phyloP scores from a whole-genome alignment of 2,329 filamentous ascomycete genomes.

The Penicillium sp. region DNA sequence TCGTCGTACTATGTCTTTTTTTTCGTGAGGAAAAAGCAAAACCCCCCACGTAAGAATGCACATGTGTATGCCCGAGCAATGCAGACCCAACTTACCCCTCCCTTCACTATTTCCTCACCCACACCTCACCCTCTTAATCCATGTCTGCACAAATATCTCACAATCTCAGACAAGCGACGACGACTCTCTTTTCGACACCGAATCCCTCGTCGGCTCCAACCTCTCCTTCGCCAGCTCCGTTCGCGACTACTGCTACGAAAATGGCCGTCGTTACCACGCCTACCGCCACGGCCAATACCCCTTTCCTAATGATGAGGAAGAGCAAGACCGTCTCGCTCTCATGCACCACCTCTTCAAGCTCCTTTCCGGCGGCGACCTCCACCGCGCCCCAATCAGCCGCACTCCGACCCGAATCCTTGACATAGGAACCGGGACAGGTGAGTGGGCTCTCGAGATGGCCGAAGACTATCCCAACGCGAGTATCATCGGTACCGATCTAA shows the following conservation, averaged over 20 bases:
- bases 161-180: conserved; percentile 33
- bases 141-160: not conserved
- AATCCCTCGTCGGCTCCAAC: conserved; percentile 41
- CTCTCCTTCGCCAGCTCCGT: conserved; percentile 40
- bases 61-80: not conserved
- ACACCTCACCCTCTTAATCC: not conserved
- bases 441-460: conserved; percentile 46
- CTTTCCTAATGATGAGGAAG: conserved; percentile 45
- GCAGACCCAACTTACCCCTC: not conserved
- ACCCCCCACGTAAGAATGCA: not conserved
- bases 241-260: conserved; percentile 40
- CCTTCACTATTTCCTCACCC: not conserved
- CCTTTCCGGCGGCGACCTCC: conserved; percentile 36
- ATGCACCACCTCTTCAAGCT: conserved; percentile 42
- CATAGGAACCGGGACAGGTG: conserved; percentile 34
- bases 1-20: not conserved
- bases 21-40: not conserved
- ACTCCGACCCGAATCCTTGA: conserved; percentile 28
- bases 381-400: conserved; percentile 37
- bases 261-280: conserved; percentile 45
- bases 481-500: conserved; percentile 38
- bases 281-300: conserved; percentile 44
- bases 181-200: conserved; percentile 31
- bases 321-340: conserved; percentile 43
- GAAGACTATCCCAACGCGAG: conserved; percentile 36